Evolutionary conservation across 2,329 filamentous ascomycete species (phyloP).

Genomic region (Fusarium acutatum): DNA sequence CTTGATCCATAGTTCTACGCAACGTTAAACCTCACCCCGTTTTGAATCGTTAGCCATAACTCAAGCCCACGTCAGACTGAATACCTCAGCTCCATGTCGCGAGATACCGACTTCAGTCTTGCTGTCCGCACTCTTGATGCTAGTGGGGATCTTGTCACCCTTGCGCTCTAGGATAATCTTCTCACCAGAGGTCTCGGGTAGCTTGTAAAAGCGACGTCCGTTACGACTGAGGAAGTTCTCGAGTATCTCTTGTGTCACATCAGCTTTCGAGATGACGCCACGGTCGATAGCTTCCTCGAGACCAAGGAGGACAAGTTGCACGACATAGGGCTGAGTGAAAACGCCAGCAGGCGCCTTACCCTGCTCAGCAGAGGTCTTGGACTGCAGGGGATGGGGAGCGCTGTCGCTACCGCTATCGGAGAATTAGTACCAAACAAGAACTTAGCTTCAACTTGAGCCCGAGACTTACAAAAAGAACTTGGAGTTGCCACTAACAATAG

Average conservation of each 20-base stretch:
- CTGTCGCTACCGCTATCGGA: constrained; percentile 62
- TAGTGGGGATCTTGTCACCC: constrained; percentile 51
- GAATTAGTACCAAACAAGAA: neutral
- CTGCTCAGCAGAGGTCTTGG: constrained; percentile 60
- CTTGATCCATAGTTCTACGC: neutral
- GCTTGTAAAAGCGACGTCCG: constrained; percentile 64
- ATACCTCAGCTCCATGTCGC: constrained; percentile 51
- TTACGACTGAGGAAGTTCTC: constrained; percentile 62
- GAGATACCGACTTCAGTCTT: constrained; percentile 55
- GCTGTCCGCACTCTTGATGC: constrained; percentile 50
- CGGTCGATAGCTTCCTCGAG: constrained; percentile 69
- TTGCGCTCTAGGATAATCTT: constrained; percentile 52
- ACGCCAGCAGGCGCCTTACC: constrained; percentile 75
- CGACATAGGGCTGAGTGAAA: constrained; percentile 79
- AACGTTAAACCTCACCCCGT: neutral
- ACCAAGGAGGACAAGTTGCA: constrained; percentile 68
- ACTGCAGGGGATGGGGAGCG: constrained; percentile 69
- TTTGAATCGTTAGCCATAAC: neutral
- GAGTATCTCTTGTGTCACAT: constrained; percentile 64
- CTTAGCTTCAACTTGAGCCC: neutral
- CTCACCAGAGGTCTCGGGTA: constrained; percentile 41
- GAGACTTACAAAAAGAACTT: constrained; percentile 76
- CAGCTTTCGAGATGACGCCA: constrained; percentile 58
- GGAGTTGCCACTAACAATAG: constrained; percentile 64
- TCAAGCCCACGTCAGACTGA: constrained; percentile 51